phyloP scores from a whole-genome alignment of 1,284 basidiomycete genomes.

The Tilletia walkeri region DNA sequence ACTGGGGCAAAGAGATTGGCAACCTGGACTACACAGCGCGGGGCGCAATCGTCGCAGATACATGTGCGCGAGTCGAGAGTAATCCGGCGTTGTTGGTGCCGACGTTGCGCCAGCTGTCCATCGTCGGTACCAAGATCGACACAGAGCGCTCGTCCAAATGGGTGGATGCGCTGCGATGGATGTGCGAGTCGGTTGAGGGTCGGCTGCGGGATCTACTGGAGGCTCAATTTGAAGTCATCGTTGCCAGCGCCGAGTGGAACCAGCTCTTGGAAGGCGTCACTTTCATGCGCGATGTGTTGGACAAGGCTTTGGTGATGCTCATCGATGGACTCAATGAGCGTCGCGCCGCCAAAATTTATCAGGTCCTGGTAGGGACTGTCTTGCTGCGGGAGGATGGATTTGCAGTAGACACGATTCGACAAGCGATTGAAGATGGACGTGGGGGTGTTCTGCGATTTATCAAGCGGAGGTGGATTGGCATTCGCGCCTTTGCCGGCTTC shows the following conservation, averaged over 20 bases:
- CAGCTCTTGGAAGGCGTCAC: conserved; percentile 42
- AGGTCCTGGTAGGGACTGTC: conserved; percentile 44
- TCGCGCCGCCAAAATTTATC: conserved; percentile 35
- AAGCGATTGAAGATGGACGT: conserved; percentile 40
- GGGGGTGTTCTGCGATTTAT: conserved; percentile 38
- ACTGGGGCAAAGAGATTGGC: conserved; percentile 48
- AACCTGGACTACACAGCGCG: conserved; percentile 37
- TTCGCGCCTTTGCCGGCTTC: conserved; percentile 77
- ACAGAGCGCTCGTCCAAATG: conserved; percentile 36
- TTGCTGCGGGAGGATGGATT: conserved; percentile 41
- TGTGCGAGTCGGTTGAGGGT: conserved; percentile 43
- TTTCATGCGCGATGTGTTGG: conserved; percentile 40
- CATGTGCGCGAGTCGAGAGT: conserved; percentile 25
- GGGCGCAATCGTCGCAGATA: conserved; percentile 31
- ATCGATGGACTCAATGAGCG: conserved; percentile 44
- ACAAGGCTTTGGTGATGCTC: conserved; percentile 42
- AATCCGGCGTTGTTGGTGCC: conserved; percentile 28
- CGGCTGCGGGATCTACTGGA: conserved; percentile 33
- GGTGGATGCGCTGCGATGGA: conserved; percentile 43
- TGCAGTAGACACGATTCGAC: conserved; percentile 21
- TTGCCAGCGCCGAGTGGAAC: conserved; percentile 34
- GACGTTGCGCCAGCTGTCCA: conserved; percentile 37
- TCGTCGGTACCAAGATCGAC: conserved; percentile 38
- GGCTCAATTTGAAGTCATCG: conserved; percentile 33
- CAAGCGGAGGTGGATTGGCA: conserved; percentile 65